A percentile compares a stretch with the other conserved stretches of the same genome.
These are phyloP conservation scores for Shiraia sp. DNA, from an alignment of 2,329 filamentous ascomycete genomes.

Conservation along the genomic window DNA sequence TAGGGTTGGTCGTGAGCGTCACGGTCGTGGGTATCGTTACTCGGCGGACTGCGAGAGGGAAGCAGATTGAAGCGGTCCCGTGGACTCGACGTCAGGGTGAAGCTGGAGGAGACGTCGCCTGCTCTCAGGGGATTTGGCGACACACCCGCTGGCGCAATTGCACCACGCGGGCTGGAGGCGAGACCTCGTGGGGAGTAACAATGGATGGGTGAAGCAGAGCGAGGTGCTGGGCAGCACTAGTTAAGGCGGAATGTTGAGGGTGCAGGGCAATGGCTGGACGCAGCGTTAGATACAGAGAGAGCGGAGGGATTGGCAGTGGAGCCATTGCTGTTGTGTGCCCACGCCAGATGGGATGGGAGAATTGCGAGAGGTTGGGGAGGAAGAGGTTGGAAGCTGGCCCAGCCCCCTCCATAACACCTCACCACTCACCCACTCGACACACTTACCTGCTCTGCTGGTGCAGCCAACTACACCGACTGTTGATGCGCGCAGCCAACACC, in stretches of 20 bases:
- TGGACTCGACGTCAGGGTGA: conserved; percentile 34
- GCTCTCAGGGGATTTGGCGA: conserved; percentile 9
- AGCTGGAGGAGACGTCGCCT: conserved; percentile 7
- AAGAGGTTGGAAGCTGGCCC: conserved; percentile 26
- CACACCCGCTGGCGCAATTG: conserved; percentile 22
- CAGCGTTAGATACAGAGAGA: conserved; percentile 25
- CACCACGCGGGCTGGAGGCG: conserved; percentile 22
- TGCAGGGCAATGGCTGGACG: conserved; percentile 24
- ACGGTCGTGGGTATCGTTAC: conserved; percentile 46
- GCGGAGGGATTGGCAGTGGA: conserved; percentile 25
- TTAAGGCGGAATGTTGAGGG: conserved; percentile 21
- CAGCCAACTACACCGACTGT: no score
- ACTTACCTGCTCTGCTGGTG: no score
- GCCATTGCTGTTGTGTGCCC: conserved; percentile 24
- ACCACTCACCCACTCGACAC: no score
- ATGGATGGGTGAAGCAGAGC: no score
- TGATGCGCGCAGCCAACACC: no score
- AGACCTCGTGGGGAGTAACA: conserved; percentile 11
- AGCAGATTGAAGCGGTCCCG: conserved; percentile 35
- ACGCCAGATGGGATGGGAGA: conserved; percentile 10
- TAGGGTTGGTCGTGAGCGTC: conserved; percentile 36
- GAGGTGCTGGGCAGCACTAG: conserved; percentile 19
- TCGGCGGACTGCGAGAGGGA: conserved; percentile 19
- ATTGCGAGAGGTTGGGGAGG: conserved; percentile 20
- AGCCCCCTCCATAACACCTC: no score